These are phyloP conservation scores for Plantago elongata DNA, from an alignment of 257 asterid genomes.

Conservation along the genomic window DNA sequence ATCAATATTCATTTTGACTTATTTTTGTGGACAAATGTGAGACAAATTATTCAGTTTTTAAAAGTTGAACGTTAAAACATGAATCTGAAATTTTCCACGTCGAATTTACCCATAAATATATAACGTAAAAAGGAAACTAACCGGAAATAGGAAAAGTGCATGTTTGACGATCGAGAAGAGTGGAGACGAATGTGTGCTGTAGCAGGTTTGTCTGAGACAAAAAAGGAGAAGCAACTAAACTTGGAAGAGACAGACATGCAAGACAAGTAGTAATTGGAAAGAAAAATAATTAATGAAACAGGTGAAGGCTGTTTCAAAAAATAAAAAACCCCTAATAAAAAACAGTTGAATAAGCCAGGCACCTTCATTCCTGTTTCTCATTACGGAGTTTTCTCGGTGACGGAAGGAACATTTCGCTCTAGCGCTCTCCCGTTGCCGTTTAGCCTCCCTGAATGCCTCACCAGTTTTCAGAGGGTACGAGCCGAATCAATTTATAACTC, in stretches of 20 bases:
- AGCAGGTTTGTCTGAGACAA: neutral
- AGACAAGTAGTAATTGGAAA: neutral
- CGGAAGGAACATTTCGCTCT: slow-evolving; percentile 55
- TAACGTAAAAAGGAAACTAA: too few relatives aligned
- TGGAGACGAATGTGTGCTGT: neutral
- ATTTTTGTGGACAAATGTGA: too few relatives aligned
- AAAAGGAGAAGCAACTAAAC: neutral
- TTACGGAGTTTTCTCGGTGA: slow-evolving; percentile 54
- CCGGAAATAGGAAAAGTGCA: too few relatives aligned
- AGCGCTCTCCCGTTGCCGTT: slow-evolving; percentile 95
- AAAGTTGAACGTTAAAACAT: too few relatives aligned
- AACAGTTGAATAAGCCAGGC: slow-evolving; percentile 17
- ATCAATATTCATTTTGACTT: too few relatives aligned
- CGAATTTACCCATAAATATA: too few relatives aligned
- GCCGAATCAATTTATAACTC: too few relatives aligned
- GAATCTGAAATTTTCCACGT: too few relatives aligned
- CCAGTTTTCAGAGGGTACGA: slow-evolving; percentile 98
- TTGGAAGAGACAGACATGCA: neutral
- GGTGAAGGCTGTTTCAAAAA: slow-evolving; percentile 13
- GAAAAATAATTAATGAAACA: neutral
- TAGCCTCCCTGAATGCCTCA: slow-evolving; percentile 94
- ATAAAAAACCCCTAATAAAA: slow-evolving; percentile 11
- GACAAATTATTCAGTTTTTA: too few relatives aligned
- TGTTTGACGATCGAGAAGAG: too few relatives aligned
- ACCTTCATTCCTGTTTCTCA: slow-evolving; percentile 30